Evolutionary conservation across 768 basidiomycete genomes (phyloP).

Genomic region (Cystofilobasidium ferigula): DNA sequence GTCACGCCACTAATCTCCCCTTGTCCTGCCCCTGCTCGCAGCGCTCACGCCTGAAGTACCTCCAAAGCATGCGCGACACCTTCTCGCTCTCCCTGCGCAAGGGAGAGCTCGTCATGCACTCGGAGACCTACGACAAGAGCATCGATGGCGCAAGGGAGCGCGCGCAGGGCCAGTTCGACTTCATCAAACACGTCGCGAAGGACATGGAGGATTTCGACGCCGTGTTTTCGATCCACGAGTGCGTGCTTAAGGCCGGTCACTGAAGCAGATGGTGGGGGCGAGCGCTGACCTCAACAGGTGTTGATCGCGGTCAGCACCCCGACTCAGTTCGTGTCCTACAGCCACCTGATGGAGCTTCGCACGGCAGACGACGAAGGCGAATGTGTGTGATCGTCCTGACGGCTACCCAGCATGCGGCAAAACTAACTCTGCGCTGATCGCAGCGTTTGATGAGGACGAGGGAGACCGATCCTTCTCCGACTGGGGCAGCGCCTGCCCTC

Average conservation of each 20-base stretch:
- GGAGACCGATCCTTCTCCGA: constrained; percentile 14
- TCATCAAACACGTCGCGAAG: constrained; percentile 22
- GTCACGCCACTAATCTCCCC: background rate
- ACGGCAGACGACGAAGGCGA: constrained; percentile 30
- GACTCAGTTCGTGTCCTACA: constrained; percentile 29
- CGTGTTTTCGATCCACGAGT: constrained; percentile 32
- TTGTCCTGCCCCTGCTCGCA: background rate
- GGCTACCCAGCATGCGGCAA: background rate
- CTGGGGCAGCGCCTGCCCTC: constrained; percentile 23
- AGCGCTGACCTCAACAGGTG: background rate
- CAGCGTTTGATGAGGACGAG: constrained; percentile 14
- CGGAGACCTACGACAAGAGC: constrained; percentile 16
- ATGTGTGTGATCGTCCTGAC: constrained; percentile 23
- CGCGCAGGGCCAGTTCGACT: constrained; percentile 30
- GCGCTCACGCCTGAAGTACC: background rate
- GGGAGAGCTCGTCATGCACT: background rate
- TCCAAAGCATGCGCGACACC: background rate
- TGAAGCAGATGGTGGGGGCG: background rate
- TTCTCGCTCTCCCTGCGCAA: background rate
- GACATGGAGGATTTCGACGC: constrained; percentile 28
- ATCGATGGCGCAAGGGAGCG: constrained; percentile 30
- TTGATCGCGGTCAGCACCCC: constrained; percentile 23
- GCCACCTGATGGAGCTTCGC: constrained; percentile 30
- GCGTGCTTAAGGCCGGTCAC: background rate
- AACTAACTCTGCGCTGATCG: background rate